Evolutionary conservation across 495 filamentous ascomycete species (phyloP), one percentile per base, ranked within the genome.

Genomic region (Penicillium nucicola): DNA sequence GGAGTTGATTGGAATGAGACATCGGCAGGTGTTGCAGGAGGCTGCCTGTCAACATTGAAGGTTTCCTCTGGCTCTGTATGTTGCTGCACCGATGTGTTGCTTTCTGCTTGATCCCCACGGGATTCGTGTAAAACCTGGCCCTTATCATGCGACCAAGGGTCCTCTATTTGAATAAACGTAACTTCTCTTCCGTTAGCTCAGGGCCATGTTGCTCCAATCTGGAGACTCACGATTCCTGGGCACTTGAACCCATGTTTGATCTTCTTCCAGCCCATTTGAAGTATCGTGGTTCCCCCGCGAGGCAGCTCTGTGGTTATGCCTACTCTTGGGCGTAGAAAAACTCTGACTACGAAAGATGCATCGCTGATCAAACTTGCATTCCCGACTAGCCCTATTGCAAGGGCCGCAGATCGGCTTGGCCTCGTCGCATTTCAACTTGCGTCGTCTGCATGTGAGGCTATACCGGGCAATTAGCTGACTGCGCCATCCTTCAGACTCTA

Each of bases 341-440:
- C 23, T 15, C 8, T 45, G 53, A 22, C 42, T 47, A 7, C 53
- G 53, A 15, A 56, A 56, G 13, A 56, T 47, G n/a, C 33, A 47
- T 22, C 22, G 36, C 20, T 50, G 41, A 15, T 43, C 53, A 37
- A 50, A 56, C 8, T 14, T 25, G 45, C 50, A 58, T 11, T 49
- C 42, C 17, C 56, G 56, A 44, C 19, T 41, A 11, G 56, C 51
- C 31, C 55, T 59, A 5, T 33, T 12, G 45, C 56, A 59, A 10
- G 36, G 33, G 14, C 43, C 13, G 34, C 58, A 61, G 12, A 43
- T 23, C 6, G 58, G 58, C 34, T 57, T 61, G 1, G 40, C 20
- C 33, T 61, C 58, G 15, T 61, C 62, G 44, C 62, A 67, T 53
- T 65, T 65, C 14, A 67, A 48, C 31, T 65, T 65, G 23, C 64